Conservation (phyloP, 1,284 basidiomycete species). For the Cutaneotrichosporon cyanovorans region DNA sequence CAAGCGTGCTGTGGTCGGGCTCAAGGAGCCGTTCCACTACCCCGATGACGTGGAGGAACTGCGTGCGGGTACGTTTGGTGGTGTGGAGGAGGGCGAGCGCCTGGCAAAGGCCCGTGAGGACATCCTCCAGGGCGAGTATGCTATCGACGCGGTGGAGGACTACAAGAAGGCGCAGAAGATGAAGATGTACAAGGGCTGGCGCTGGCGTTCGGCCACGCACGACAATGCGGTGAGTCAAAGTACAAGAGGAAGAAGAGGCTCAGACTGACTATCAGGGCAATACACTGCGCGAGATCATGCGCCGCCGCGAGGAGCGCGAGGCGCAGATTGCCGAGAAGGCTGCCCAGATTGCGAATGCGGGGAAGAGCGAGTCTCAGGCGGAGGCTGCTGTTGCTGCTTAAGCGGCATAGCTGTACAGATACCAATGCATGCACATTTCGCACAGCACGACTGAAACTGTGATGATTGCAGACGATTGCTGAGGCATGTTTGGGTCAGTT, state of each 20-base stretch:
- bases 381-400: too few relatives aligned
- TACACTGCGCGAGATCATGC: constrained; percentile 39
- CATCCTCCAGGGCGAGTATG: constrained; percentile 57
- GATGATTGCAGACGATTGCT: too few relatives aligned
- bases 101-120: constrained; percentile 54
- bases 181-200: constrained; percentile 37
- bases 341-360: too few relatives aligned
- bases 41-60: constrained; percentile 72
- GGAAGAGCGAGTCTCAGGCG: too few relatives aligned
- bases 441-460: too few relatives aligned
- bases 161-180: constrained; percentile 35
- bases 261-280: constrained; percentile 32
- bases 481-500: too few relatives aligned
- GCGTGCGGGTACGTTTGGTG: constrained; percentile 34
- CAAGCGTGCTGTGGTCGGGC: constrained; percentile 80
- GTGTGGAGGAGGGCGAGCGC: constrained; percentile 31
- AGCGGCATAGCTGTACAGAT: too few relatives aligned
- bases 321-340: constrained; percentile 23
- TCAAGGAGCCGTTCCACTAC: constrained; percentile 85
- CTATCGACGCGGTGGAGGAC: constrained; percentile 51
- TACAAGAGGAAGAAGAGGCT: too few relatives aligned
- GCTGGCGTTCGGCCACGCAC: constrained; percentile 38
- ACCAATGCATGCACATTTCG: too few relatives aligned
- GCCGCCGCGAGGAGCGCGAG: constrained; percentile 53
- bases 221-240: constrained; percentile 32